Evolutionary conservation across 352 stramenopile genomes (phyloP).

Genomic region (Phytopythium mirpurense): DNA sequence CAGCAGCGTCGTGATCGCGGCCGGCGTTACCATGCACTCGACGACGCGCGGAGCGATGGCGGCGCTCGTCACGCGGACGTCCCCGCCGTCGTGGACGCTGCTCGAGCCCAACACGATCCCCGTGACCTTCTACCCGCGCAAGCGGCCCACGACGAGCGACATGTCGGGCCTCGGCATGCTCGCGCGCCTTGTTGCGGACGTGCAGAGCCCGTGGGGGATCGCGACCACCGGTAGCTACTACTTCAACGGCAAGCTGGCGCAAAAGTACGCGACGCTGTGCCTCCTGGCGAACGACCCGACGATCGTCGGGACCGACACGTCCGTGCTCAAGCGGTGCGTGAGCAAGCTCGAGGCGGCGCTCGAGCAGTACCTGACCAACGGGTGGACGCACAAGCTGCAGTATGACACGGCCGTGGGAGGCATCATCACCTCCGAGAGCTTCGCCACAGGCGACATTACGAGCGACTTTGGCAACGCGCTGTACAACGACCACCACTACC

Average conservation of each 20-base stretch:
- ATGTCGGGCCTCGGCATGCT: slow-evolving; percentile 33
- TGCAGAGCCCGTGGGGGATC: slow-evolving; percentile 52
- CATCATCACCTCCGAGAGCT: slow-evolving; percentile 62
- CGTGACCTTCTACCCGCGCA: slow-evolving; percentile 55
- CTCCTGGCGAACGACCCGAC: slow-evolving; percentile 65
- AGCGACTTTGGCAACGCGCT: slow-evolving; percentile 71
- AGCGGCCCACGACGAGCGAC: slow-evolving; percentile 28
- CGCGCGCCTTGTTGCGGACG: slow-evolving; percentile 41
- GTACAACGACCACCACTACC: slow-evolving; percentile 78
- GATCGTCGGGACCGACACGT: slow-evolving; percentile 54
- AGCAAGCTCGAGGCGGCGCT: slow-evolving; percentile 58
- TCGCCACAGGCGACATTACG: slow-evolving; percentile 40
- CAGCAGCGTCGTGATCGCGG: slow-evolving; percentile 29
- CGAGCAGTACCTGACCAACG: slow-evolving; percentile 52
- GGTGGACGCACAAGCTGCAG: slow-evolving; percentile 53
- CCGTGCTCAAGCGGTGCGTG: slow-evolving; percentile 48
- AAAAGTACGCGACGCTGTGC: slow-evolving; percentile 71
- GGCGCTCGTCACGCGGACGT: slow-evolving; percentile 38
- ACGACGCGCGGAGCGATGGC: slow-evolving; percentile 53
- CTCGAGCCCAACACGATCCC: slow-evolving; percentile 35
- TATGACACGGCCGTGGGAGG: slow-evolving; percentile 59
- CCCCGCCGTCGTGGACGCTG: slow-evolving; percentile 38
- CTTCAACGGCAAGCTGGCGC: slow-evolving; percentile 69
- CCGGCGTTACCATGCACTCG: slow-evolving; percentile 31
- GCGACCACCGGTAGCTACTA: slow-evolving; percentile 53